Percentiles rank a stretch among this genome's conserved stretches.
These are phyloP conservation scores for Dryas alaskensis DNA, from an alignment of 306 rosid genomes.

Conservation along the genomic window DNA sequence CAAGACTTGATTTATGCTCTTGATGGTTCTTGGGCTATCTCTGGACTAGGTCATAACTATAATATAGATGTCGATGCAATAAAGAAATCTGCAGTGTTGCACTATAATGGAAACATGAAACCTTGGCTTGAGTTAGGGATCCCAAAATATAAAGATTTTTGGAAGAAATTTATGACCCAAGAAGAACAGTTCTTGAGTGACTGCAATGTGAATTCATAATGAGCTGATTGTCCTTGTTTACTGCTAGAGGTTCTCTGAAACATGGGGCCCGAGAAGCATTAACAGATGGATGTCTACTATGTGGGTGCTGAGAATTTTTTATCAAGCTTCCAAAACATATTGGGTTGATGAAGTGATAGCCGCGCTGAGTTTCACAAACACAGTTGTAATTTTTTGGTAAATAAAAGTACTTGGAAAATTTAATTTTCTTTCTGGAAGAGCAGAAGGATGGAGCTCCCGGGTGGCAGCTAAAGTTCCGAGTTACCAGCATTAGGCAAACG, in stretches of 20 bases:
- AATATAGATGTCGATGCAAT: slow-evolving; percentile 40
- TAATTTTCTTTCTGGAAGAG: slow-evolving; percentile 34
- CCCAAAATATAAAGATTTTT: slow-evolving; percentile 64
- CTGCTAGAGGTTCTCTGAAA: slow-evolving; percentile 39
- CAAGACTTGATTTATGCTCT: slow-evolving; percentile 63
- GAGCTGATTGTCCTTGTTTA: slow-evolving; percentile 27
- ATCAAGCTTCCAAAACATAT: slow-evolving; percentile 34
- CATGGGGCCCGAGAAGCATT: slow-evolving; percentile 39
- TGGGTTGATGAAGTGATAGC: slow-evolving; percentile 39
- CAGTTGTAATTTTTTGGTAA: slow-evolving; percentile 53
- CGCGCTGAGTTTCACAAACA: slow-evolving; percentile 44
- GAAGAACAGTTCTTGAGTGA: slow-evolving; percentile 87
- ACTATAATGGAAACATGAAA: slow-evolving; percentile 93
- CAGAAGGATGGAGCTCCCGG: slow-evolving; percentile 21
- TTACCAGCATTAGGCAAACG: slow-evolving; percentile 29
- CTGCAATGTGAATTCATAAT: slow-evolving; percentile 81
- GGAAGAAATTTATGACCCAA: slow-evolving; percentile 79
- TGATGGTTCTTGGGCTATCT: slow-evolving; percentile 59
- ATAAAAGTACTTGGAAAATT: slow-evolving; percentile 44
- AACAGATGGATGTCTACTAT: slow-evolving; percentile 43
- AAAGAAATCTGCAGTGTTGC: slow-evolving; percentile 60
- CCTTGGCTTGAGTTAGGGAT: slow-evolving; percentile 99
- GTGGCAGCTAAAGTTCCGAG: slow-evolving; percentile 36
- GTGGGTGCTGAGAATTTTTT: slow-evolving; percentile 40
- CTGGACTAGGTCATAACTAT: slow-evolving; percentile 86